Conservation (phyloP, 768 basidiomycete species). For the Tylopilus sp. region DNA sequence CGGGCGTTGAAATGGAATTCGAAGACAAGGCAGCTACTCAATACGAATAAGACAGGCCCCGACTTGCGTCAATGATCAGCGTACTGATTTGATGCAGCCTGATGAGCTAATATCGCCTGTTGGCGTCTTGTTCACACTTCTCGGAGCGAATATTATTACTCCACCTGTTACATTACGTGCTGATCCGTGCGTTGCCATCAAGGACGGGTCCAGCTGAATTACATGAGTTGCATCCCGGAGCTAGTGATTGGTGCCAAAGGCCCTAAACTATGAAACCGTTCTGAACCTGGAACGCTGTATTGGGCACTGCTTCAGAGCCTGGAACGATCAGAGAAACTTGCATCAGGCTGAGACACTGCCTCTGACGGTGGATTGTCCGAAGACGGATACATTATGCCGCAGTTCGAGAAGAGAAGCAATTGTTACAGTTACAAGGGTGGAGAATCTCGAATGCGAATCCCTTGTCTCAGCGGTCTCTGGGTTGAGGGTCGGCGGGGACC, state of each 20-base stretch:
- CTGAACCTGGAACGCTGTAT: not conserved
- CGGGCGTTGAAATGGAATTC: too few relatives aligned
- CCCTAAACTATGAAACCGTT: too few relatives aligned
- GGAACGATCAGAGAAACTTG: constrained; percentile 1
- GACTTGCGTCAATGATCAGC: not conserved
- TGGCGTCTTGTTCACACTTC: not conserved
- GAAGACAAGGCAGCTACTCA: not conserved
- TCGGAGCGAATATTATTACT: not conserved
- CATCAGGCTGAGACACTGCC: constrained; percentile 13
- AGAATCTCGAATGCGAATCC: constrained; percentile 22
- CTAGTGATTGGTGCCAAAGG: too few relatives aligned
- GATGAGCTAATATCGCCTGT: not conserved
- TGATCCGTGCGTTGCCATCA: constrained; percentile 2
- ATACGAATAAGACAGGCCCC: not conserved
- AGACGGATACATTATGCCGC: constrained; percentile 1
- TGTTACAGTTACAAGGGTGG: not conserved
- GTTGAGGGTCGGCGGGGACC: constrained; percentile 16
- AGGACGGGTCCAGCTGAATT: not conserved
- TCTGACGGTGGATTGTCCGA: not conserved
- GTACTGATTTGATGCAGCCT: not conserved
- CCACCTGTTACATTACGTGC: not conserved
- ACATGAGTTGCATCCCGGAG: not conserved
- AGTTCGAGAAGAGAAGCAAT: constrained; percentile 5
- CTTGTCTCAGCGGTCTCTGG: constrained; percentile 9
- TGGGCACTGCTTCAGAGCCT: not conserved